Evolutionary conservation across 495 filamentous ascomycete genomes (phyloP), one percentile per base, ranked within the genome.

Genomic region (Aspergillus haitiensis): DNA sequence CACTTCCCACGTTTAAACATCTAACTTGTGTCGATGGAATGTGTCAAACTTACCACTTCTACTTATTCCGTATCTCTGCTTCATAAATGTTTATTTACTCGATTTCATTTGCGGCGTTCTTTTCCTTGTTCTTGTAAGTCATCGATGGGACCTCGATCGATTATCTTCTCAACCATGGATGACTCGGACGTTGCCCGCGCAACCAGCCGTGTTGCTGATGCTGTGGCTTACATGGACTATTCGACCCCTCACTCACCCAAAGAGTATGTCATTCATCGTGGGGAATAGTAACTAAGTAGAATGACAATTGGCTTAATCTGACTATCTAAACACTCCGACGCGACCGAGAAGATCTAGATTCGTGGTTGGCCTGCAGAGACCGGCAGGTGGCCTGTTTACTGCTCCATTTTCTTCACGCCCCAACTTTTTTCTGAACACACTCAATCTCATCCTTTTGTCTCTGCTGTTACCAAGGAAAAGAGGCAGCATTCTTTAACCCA

Each of bases 171-270:
- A 58, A 34, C 58, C 62, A 52, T 55, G 61, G 56, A 52, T 56
- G 54, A 56, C 13, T 11, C 18, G 54, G 15, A 44, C 35, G 64
- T 67, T 67, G 64, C 64, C 55, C 40, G 55, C 49, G 64, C 64
- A 67, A 67, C 64, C 52, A 45, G 52, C 64, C 61, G 64, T 64
- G 64, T 64, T 62, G 44, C 59, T 46, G 55, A n/a, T 50, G 52
- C 61, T 37, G 45, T 52, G 33, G 34, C 37, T 33, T 39, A 37
- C 55, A 36, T 34, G 10, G 2, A n/a, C 37, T 52, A 36, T 27
- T 32, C 58, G 42, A 48, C 58, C 62, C 54, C 53, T 64, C 62
- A 58, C 33, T 50, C 48, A 55, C 56, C 45, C 55, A 59, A 3
- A 51, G 6, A 40, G n/a, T 34, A 37, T 55, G 42, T 50, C 36